Evolutionary conservation across 176 grass and related monocot genomes (phyloP).

Genomic region (Hsuehochloa calcarea): DNA sequence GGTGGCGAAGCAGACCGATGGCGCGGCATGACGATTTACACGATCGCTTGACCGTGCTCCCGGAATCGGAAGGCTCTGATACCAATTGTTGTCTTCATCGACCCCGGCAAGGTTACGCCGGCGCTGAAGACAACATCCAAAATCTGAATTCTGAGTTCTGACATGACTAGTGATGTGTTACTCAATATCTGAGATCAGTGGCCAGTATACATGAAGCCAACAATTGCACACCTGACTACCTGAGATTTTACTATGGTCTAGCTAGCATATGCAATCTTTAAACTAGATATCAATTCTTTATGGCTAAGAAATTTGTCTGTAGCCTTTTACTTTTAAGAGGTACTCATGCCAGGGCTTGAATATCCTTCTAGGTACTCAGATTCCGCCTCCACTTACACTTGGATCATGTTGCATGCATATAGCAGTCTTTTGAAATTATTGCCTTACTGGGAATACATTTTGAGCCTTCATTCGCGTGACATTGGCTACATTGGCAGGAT

Average conservation of each 20-base stretch:
- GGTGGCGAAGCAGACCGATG: too few species aligned
- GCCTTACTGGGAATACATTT: neutral
- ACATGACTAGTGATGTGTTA: neutral
- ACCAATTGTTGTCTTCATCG: too few species aligned
- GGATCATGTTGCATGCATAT: neutral
- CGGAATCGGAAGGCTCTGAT: too few species aligned
- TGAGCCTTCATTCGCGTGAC: constrained; percentile 13
- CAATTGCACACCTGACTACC: neutral
- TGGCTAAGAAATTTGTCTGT: neutral
- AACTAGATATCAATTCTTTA: neutral
- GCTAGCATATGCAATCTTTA: neutral
- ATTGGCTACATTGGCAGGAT: constrained; percentile 46
- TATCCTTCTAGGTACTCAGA: neutral
- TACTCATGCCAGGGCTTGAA: neutral
- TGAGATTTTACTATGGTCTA: neutral
- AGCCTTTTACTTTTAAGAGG: neutral
- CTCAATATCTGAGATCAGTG: neutral
- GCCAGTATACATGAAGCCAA: neutral
- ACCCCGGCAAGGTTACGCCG: too few species aligned
- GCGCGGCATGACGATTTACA: too few species aligned
- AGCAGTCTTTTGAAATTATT: neutral
- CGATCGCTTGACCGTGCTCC: too few species aligned
- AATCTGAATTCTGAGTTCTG: neutral
- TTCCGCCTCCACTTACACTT: neutral
- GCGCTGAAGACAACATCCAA: too few species aligned